Evolutionary conservation across 805 yeast genomes (phyloP), one percentile per base, ranked within the genome.

Genomic region (Saccharomycopsis synnaedendra): DNA sequence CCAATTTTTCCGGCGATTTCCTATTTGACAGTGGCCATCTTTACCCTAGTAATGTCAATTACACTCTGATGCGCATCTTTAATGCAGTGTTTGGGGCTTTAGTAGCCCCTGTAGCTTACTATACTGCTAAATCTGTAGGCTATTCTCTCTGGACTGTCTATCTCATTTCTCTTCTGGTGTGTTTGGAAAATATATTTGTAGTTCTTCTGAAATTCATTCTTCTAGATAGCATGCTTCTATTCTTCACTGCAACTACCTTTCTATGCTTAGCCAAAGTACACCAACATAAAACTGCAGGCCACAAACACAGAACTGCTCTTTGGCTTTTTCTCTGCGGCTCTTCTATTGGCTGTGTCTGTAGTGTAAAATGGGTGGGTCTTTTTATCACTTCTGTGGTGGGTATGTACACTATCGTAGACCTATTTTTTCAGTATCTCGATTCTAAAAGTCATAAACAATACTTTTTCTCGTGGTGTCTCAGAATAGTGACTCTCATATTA

Each of bases 321-420:
- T 82, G 88, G 88, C 64, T 81, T 62, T 48, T 69, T 4, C 47
- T 77, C 2, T 72, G 83, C 1, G 95, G 94, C 7, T 29, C 79
- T 1, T 75, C 84, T 5, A 74, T 85, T 48, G 95, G 94, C 0
- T 83, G 89, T 63, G 94, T 83, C 4, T 83, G 89, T 57, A 80
- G 88, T 40, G 85, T 83, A 6, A 85, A 85, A 63, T 83, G 89
- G 93, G 95, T 85, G 10, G 95, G 95, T 4, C 61, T 84, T 32
- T 84, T 80, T 54, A 71, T 80, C 35, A 81, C 86, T 10, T 67
- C 65, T 0, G 64, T 80, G 7, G 75, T 79, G 41, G 88, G 88
- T 0, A 39, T 76, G 5, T 80, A 78, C 59, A 73, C 76, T 5
- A 56, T 76, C 11, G 67, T 72, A 51, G 86, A 81, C 53, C 62